phyloP scores from a whole-genome alignment of 2,329 filamentous ascomycete genomes.

The Leptographium procerum region DNA sequence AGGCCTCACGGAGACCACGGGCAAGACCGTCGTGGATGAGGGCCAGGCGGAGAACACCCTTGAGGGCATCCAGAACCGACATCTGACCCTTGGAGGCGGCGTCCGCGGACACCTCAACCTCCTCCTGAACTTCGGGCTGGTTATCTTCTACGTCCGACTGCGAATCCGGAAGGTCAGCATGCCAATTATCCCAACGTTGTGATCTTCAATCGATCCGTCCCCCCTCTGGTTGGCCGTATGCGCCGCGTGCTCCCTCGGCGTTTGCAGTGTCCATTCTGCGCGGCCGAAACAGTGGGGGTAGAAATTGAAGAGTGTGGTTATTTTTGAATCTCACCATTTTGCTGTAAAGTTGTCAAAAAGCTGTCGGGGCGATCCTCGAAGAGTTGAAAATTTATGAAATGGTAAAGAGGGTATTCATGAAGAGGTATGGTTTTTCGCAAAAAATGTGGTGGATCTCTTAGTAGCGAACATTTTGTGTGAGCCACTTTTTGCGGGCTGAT shows the following conservation, averaged over 20 bases:
- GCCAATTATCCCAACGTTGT: background rate
- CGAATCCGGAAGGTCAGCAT: conserved; percentile 10
- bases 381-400: conserved; percentile 28
- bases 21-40: conserved; percentile 99
- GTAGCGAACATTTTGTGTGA: conserved; percentile 9
- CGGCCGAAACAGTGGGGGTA: background rate
- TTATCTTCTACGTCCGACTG: conserved; percentile 99
- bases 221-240: background rate
- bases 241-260: background rate
- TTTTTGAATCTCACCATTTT: conserved; percentile 42
- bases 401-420: conserved; percentile 1
- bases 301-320: background rate
- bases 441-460: background rate
- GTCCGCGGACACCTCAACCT: conserved; percentile 95
- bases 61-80: conserved; percentile 95
- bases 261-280: background rate
- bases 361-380: conserved; percentile 59
- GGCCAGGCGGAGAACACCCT: conserved; percentile 96
- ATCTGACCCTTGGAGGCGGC: conserved; percentile 82
- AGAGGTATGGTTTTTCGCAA: conserved; percentile 1
- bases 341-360: conserved; percentile 35
- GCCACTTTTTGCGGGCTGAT: conserved; percentile 2
- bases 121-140: conserved; percentile 69
- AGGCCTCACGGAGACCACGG: conserved; percentile 94
- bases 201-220: background rate